Evolutionary conservation across 768 basidiomycete genomes (phyloP).

Genomic region (Tulasnella sp.): DNA sequence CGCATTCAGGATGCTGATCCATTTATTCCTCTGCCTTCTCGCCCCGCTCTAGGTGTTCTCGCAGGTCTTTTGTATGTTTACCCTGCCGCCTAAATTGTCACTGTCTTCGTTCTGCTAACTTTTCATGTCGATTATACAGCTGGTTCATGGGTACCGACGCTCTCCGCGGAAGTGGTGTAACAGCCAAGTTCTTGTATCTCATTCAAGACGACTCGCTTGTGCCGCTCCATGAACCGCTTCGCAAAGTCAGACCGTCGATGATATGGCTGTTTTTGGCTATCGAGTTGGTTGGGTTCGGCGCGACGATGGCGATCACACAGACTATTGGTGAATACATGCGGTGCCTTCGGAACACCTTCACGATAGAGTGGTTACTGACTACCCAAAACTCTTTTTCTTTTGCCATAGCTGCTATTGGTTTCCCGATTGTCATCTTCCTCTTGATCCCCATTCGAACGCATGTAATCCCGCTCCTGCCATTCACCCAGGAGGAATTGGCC

Average conservation of each 20-base stretch:
- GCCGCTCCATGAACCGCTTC: constrained; percentile 68
- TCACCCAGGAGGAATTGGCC: constrained; percentile 74
- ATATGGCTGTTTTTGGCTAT: constrained; percentile 71
- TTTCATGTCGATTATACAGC: constrained; percentile 45
- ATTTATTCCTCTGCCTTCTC: not conserved
- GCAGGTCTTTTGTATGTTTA: constrained; percentile 80
- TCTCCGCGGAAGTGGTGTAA: constrained; percentile 79
- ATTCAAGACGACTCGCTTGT: constrained; percentile 71
- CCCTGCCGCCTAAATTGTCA: not conserved
- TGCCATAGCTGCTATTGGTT: constrained; percentile 77
- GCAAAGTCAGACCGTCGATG: constrained; percentile 70
- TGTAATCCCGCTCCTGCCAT: constrained; percentile 73
- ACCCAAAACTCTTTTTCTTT: not conserved
- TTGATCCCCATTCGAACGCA: constrained; percentile 75
- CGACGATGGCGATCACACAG: constrained; percentile 88
- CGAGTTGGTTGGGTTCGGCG: constrained; percentile 82
- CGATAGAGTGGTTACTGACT: not conserved
- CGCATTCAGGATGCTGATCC: not conserved
- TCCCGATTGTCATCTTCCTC: constrained; percentile 84
- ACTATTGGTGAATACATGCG: constrained; percentile 64
- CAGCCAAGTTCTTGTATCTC: constrained; percentile 76
- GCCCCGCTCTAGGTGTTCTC: constrained; percentile 56
- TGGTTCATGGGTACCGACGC: constrained; percentile 94
- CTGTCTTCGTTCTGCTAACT: not conserved
- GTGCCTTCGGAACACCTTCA: not conserved